Base-by-base conservation (phyloP, 2,329 filamentous ascomycete species). In the Pseudocercospora musae region DNA sequence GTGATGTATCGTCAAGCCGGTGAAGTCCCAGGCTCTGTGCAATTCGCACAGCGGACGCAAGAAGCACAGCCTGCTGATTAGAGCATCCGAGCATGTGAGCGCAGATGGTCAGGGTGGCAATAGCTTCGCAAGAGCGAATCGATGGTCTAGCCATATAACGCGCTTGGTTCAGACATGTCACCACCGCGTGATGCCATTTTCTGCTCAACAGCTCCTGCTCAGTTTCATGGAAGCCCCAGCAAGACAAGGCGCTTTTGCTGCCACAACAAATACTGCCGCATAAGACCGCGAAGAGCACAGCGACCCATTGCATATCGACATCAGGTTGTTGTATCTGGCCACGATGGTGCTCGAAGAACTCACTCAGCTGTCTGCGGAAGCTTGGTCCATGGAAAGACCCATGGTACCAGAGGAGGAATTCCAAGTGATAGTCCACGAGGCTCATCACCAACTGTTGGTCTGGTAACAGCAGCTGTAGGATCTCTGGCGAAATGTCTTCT, bases 1-100 rank as follows among this genome's bases (percentile, higher is more conserved):
- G 10, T 21, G 21, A 18, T 20, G 40, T 11, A 6, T 40, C 46
- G 25, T 46, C 52, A 18, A 48, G 27, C 20, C 49, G 53, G n/a
- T 46, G n/a, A 20, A 18, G 52, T 20, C 59, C 62, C 15, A 64
- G 50, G 48, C 59, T 59, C 31, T 64, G 59, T 2, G 62, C 59
- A 13, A 64, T 57, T 18, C 59, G 50, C 1, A 61, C 40, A n/a
- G 63, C 63, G 21, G 60, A 57, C 2, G 57, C 60, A 2, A 63
- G 44, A 25, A 65, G 55, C 23, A 65, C 49, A n/a, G 63, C 48
- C 37, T 63, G 60, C 53, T 63, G 60, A 53, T 65, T 60, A 18
- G 60, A 63, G 46, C 21, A 58, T 10, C 60, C 63, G 7, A 65
- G 60, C 4, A 63, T 55, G n/a, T 65, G 57, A n/a, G 53, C 60